Percentiles rank a stretch among this genome's conserved stretches.
These are phyloP conservation scores for Pontederia paniculata DNA, from an alignment of 176 grass and related monocot genomes.

Conservation along the genomic window DNA sequence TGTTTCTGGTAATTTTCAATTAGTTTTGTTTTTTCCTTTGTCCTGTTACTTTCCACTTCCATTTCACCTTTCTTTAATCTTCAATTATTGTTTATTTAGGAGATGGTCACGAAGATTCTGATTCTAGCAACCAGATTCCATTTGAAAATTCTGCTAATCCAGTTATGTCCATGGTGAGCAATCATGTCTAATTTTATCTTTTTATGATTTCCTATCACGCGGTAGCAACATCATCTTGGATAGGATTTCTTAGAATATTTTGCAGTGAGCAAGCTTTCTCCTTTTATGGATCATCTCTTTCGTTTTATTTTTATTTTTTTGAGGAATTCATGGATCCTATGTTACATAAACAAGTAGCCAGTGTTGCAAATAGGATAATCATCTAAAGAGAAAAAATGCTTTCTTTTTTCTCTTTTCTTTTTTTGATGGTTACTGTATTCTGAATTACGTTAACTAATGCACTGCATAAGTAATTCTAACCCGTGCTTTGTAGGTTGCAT, in stretches of 20 bases:
- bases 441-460: too few species aligned
- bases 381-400: too few species aligned
- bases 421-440: too few species aligned
- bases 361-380: too few species aligned
- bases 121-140: conserved; percentile 46
- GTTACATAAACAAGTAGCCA: too few species aligned
- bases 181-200: neutral
- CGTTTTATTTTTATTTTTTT: too few species aligned
- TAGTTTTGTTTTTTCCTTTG: conserved; percentile 10
- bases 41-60: conserved; percentile 6
- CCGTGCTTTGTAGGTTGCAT: conserved; percentile 49
- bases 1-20: conserved; percentile 37
- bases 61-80: conserved; percentile 11
- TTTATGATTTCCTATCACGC: conserved; percentile 1
- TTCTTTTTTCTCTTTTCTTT: too few species aligned
- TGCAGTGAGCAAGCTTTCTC: neutral
- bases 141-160: conserved; percentile 92
- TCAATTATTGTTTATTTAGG: conserved; percentile 25
- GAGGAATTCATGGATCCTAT: too few species aligned
- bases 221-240: neutral
- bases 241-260: neutral
- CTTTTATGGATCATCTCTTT: conserved; percentile 2
- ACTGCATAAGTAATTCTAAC: neutral
- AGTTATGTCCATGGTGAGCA: conserved; percentile 88
- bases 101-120: conserved; percentile 27